Conservation (phyloP, 2,329 filamentous ascomycete species). For the Aspergillus sp. region DNA sequence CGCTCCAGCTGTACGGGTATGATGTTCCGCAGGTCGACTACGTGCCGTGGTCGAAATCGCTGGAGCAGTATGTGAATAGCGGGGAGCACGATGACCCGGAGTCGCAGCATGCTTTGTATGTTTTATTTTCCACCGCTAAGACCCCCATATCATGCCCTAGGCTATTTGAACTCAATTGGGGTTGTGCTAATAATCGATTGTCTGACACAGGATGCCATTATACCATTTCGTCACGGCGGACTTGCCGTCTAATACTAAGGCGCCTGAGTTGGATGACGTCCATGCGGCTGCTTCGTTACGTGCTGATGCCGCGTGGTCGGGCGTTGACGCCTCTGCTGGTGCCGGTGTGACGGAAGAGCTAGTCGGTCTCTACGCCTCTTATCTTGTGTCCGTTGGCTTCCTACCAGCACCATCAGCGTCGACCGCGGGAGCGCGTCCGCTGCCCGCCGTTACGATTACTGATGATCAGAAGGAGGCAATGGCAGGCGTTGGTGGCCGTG, state of each 20-base stretch:
- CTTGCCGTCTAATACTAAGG: constrained; percentile 67
- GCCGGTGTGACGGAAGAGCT: constrained; percentile 60
- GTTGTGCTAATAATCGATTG: background rate
- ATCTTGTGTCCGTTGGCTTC: constrained; percentile 64
- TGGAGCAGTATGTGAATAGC: constrained; percentile 67
- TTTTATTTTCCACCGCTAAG: constrained; percentile 5
- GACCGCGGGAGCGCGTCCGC: constrained; percentile 21
- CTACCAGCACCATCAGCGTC: constrained; percentile 43
- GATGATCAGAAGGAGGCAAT: constrained; percentile 51
- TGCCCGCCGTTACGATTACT: constrained; percentile 49
- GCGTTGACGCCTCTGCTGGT: constrained; percentile 56
- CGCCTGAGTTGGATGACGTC: constrained; percentile 71
- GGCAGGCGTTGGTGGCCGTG: constrained; percentile 54
- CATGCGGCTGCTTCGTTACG: constrained; percentile 67
- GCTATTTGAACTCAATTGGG: too few species aligned
- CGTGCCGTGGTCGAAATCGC: constrained; percentile 63
- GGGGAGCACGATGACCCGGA: constrained; percentile 58
- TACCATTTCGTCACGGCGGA: constrained; percentile 72
- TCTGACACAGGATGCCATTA: constrained; percentile 57
- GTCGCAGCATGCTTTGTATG: constrained; percentile 63
- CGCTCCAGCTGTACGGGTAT: constrained; percentile 73
- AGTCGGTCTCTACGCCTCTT: constrained; percentile 64
- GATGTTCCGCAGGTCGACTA: constrained; percentile 66
- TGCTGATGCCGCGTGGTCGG: constrained; percentile 60
- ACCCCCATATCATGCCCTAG: too few species aligned